These are phyloP conservation scores for Pseudogymnoascus sp. DNA, from an alignment of 2,329 filamentous ascomycete genomes.

Conservation along the genomic window DNA sequence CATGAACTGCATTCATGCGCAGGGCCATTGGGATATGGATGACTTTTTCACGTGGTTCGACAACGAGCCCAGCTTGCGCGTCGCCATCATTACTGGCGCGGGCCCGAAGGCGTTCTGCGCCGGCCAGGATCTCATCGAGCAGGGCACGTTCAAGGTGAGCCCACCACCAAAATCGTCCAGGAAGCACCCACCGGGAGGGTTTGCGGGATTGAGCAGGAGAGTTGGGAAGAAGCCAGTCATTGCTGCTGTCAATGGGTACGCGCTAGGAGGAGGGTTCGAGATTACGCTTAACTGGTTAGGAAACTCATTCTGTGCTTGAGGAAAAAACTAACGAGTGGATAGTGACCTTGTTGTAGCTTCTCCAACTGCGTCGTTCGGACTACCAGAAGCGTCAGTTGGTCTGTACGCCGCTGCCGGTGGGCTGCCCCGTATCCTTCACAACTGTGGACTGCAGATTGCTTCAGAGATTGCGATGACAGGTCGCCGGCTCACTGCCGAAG, in stretches of 20 bases:
- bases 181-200: constrained; percentile 36
- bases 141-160: constrained; percentile 13
- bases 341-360: constrained; percentile 62
- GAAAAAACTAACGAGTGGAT: constrained; percentile 49
- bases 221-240: constrained; percentile 66
- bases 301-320: not conserved
- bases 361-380: constrained; percentile 50
- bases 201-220: constrained; percentile 59
- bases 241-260: constrained; percentile 69
- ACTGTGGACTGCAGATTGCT: constrained; percentile 57
- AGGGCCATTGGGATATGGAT: constrained; percentile 33
- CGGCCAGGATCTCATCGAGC: constrained; percentile 52
- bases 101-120: constrained; percentile 58
- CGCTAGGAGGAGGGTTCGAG: constrained; percentile 69
- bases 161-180: constrained; percentile 21
- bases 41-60: constrained; percentile 53
- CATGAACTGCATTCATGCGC: constrained; percentile 38
- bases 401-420: constrained; percentile 65
- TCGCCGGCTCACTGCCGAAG: constrained; percentile 47
- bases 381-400: constrained; percentile 64
- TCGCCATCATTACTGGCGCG: constrained; percentile 55
- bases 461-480: constrained; percentile 63
- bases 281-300: constrained; percentile 33
- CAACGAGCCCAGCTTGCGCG: constrained; percentile 47
- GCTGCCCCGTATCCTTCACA: constrained; percentile 56